A percentile compares a stretch with the other conserved stretches of the same genome.
These are phyloP conservation scores for Pseudogymnoascus sp. DNA, from an alignment of 2,329 filamentous ascomycete genomes.

Conservation along the genomic window DNA sequence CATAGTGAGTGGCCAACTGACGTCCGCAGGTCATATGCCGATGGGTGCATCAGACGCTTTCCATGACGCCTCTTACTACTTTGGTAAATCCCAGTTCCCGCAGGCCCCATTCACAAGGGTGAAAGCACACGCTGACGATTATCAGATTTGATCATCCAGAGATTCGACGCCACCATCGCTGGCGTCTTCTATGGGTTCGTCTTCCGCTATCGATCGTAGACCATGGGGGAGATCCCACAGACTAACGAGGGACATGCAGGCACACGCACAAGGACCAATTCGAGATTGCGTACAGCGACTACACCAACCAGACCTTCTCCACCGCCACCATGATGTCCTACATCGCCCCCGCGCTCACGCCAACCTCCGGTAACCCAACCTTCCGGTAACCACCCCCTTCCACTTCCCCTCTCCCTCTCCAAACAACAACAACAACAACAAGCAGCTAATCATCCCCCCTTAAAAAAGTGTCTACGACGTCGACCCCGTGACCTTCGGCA, in stretches of 20 bases:
- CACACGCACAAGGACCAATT: conserved; percentile 31
- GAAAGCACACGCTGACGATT: too few relatives aligned
- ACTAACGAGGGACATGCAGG: too few relatives aligned
- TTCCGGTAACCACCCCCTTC: conserved; percentile 18
- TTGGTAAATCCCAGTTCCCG: conserved; percentile 13
- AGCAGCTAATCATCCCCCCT: too few relatives aligned
- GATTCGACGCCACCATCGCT: conserved; percentile 26
- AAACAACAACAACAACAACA: too few relatives aligned
- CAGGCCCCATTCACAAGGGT: too few relatives aligned
- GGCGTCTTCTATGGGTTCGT: conserved; percentile 26
- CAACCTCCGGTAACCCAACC: conserved; percentile 27
- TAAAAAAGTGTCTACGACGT: conserved; percentile 23
- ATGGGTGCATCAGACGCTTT: conserved; percentile 31
- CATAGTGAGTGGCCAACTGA: too few relatives aligned
- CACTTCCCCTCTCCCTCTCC: too few relatives aligned
- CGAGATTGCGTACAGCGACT: conserved; percentile 27
- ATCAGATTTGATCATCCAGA: conserved; percentile 25
- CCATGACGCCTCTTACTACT: conserved; percentile 30
- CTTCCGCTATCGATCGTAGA: too few relatives aligned
- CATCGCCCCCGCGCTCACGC: conserved; percentile 28
- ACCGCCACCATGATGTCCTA: conserved; percentile 27
- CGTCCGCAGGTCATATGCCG: conserved; percentile 20
- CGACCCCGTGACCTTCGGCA: conserved; percentile 28
- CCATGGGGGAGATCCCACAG: too few relatives aligned
- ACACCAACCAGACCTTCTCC: conserved; percentile 18